Evolutionary conservation across 2,329 filamentous ascomycete genomes (phyloP).

Genomic region (Leptographium lundbergii): DNA sequence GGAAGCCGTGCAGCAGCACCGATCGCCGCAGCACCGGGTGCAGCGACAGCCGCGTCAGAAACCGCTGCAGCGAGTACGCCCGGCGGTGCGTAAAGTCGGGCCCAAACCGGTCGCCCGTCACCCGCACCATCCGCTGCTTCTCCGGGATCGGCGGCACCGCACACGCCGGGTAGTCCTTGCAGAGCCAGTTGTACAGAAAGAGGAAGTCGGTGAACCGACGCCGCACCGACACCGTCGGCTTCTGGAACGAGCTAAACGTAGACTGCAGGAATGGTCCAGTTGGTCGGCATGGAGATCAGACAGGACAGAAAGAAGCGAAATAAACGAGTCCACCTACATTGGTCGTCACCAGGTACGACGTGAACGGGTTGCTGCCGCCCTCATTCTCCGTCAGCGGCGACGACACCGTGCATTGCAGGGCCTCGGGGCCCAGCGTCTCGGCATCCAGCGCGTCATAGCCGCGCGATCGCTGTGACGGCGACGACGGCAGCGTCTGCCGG

Average conservation of each 20-base stretch:
- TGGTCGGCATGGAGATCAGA: not conserved
- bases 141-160: constrained; percentile 91
- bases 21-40: constrained; percentile 82
- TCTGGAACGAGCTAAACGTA: constrained; percentile 87
- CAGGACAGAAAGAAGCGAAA: not conserved
- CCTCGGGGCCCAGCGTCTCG: constrained; percentile 55
- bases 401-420: constrained; percentile 71
- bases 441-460: constrained; percentile 44
- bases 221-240: constrained; percentile 63
- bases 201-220: constrained; percentile 96
- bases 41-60: constrained; percentile 72
- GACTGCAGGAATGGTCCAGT: constrained; percentile 41
- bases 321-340: constrained; percentile 40
- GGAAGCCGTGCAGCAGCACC: constrained; percentile 71
- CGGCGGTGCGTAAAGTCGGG: constrained; percentile 81
- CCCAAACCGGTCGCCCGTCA: constrained; percentile 89
- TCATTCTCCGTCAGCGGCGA: constrained; percentile 89
- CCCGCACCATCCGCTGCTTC: constrained; percentile 99
- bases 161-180: constrained; percentile 76
- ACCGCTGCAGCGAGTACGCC: constrained; percentile 82
- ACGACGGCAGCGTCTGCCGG: constrained; percentile 5
- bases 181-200: constrained; percentile 86
- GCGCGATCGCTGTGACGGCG: constrained; percentile 17
- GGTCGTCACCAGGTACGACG: constrained; percentile 90
- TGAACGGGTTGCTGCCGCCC: constrained; percentile 90